A percentile compares a stretch with the other conserved stretches of the same genome.
Evolutionary conservation across 805 yeast genomes (phyloP).

Genomic region (Novakomyces olei): DNA sequence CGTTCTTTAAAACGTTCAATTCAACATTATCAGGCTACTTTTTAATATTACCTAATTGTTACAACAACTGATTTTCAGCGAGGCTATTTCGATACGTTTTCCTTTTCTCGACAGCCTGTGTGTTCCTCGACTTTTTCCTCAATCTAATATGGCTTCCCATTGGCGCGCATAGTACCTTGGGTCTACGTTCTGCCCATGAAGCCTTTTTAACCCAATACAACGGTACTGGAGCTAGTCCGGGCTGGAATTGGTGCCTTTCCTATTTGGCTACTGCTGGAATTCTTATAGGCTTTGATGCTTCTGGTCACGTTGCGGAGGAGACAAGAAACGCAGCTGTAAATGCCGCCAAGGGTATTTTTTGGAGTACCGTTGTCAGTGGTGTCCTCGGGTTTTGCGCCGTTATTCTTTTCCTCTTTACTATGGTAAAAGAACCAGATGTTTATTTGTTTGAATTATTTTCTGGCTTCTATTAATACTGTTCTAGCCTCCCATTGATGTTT

Average conservation of each 20-base stretch:
- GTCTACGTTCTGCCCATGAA: conserved; percentile 9
- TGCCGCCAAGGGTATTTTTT: conserved; percentile 10
- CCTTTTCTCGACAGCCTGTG: conserved; percentile 7
- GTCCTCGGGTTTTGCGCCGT: conserved; percentile 6
- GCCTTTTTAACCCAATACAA: conserved; percentile 8
- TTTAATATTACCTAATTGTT: too few relatives aligned
- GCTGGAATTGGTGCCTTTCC: conserved; percentile 10
- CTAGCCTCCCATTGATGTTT: too few relatives aligned
- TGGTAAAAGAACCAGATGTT: conserved; percentile 7
- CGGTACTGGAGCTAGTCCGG: conserved; percentile 9
- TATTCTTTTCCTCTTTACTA: conserved; percentile 9
- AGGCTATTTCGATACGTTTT: conserved; percentile 8
- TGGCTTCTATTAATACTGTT: too few relatives aligned
- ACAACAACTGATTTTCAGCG: conserved; percentile 10
- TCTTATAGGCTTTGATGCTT: conserved; percentile 10
- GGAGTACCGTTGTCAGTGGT: conserved; percentile 8
- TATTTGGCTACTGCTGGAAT: conserved; percentile 10
- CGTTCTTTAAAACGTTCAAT: too few relatives aligned
- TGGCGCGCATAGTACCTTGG: conserved; percentile 10
- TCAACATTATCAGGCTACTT: too few relatives aligned
- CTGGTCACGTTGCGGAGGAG: conserved; percentile 12
- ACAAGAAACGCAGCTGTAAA: conserved; percentile 9
- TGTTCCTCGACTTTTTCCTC: conserved; percentile 8
- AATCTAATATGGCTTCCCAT: conserved; percentile 11
- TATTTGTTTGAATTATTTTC: too few relatives aligned